Base-by-base conservation (phyloP, 495 filamentous ascomycete species). In the Penicillium malachiteum region DNA sequence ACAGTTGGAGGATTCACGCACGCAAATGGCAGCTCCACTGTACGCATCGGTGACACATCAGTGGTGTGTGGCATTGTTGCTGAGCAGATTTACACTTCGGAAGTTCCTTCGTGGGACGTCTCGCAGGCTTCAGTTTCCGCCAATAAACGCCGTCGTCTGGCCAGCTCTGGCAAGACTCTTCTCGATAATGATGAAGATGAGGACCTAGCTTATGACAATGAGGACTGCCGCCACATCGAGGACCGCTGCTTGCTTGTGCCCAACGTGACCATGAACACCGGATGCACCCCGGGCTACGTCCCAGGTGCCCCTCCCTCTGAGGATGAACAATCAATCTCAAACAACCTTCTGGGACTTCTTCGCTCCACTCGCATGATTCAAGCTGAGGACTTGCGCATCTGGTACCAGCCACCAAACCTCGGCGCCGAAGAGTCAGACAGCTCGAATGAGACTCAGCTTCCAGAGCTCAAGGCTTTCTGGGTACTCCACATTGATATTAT, bases 401-500 rank as follows among this genome's bases (percentile, higher is more conserved):
- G 83, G 81, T 81, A 90, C 55, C 73, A 78, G 21, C 78, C 74
- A 46, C 78, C 82, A 35, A 72, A 69, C 50, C 56, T 78, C 8
- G 63, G 62, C n/a, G 51, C 60, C 13, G 65, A 68, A 53, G 62
- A 73, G 17, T 53, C 64, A 53, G 57, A 70, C 48, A 76, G 73
- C 73, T 48, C 74, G 73, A 31, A 73, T 75, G 59, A 57, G 57
- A 41, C 54, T 67, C 42, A 70, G 64, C 26, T 26, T 26, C 21
- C 21, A 26, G 81, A 87, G 62, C 74, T 91, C 33, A 91, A 90
- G 68, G 92, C 85, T 5, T 97, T 91, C 67, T 98, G 93, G 93
- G 85, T 87, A 9, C 84, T 98, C 3, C 96, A 96, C 63, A 91
- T 98, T 56, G 91, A 96, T 70, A 71, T 96, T 21, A 81, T 96